These are phyloP conservation scores for Tubosaeta sp. DNA, from an alignment of 768 basidiomycete genomes.

Conservation along the genomic window DNA sequence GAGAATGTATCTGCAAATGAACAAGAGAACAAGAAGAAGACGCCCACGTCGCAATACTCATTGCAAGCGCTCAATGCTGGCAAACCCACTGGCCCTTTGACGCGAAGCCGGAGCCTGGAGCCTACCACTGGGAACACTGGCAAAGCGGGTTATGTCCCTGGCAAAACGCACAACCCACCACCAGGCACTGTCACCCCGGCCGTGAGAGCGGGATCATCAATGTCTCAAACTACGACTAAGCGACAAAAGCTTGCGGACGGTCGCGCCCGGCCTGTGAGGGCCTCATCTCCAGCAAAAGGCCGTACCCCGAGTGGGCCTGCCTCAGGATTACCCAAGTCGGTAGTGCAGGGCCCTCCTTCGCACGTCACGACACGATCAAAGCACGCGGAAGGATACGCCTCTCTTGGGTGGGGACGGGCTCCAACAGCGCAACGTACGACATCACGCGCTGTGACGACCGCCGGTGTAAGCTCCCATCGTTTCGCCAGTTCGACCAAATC, in stretches of 20 bases:
- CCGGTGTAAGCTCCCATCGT: slow-evolving; percentile 10
- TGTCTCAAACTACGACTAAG: slow-evolving; percentile 53
- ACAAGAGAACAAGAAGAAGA: slow-evolving; percentile 75
- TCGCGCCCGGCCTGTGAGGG: slow-evolving; percentile 15
- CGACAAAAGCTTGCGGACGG: slow-evolving; percentile 53
- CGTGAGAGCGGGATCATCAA: slow-evolving; percentile 42
- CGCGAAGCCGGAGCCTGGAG: slow-evolving; percentile 29
- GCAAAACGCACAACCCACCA: slow-evolving; percentile 26
- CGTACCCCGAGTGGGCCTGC: slow-evolving; percentile 24
- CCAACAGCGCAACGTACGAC: slow-evolving; percentile 33
- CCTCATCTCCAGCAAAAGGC: slow-evolving; percentile 26
- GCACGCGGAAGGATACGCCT: slow-evolving; percentile 23
- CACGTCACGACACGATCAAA: slow-evolving; percentile 25
- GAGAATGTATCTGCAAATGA: slow-evolving; percentile 65
- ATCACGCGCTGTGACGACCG: slow-evolving; percentile 17
- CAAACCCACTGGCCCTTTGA: slow-evolving; percentile 14
- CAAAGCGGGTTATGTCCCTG: slow-evolving; percentile 27
- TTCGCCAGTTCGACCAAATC: slow-evolving; percentile 10
- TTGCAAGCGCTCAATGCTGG: slow-evolving; percentile 24
- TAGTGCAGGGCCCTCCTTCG: slow-evolving; percentile 3
- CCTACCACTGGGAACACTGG: slow-evolving; percentile 10
- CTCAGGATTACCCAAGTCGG: slow-evolving; percentile 13
- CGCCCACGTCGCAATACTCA: slow-evolving; percentile 34
- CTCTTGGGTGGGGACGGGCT: slow-evolving; percentile 33
- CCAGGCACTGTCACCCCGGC: slow-evolving; percentile 54